Evolutionary conservation across 2,329 filamentous ascomycete species (phyloP).

Genomic region (Fusarium redolens): DNA sequence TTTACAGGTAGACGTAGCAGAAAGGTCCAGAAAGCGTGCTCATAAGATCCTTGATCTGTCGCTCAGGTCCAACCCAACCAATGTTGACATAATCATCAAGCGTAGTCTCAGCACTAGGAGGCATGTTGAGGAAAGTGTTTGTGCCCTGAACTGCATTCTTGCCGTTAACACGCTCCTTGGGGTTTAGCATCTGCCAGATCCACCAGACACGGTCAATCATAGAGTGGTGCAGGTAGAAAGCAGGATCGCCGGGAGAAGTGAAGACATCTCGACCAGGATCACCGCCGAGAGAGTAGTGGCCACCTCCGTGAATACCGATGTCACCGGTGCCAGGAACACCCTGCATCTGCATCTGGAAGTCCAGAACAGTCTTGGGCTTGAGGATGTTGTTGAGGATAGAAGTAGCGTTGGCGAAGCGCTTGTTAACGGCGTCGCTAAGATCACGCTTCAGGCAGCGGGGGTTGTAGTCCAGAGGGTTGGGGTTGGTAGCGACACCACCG

Average conservation of each 20-base stretch:
- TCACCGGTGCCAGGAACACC: constrained; percentile 44
- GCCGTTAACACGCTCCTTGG: constrained; percentile 37
- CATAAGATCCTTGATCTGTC: constrained; percentile 49
- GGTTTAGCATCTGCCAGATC: constrained; percentile 48
- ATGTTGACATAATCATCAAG: constrained; percentile 45
- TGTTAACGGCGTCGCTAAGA: constrained; percentile 44
- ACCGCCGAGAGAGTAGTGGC: constrained; percentile 55
- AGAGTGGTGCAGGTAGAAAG: constrained; percentile 50
- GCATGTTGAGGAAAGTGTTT: constrained; percentile 42
- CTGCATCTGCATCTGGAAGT: constrained; percentile 61
- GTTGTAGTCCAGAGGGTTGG: constrained; percentile 52
- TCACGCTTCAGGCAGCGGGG: constrained; percentile 57
- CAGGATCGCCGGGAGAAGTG: constrained; percentile 53
- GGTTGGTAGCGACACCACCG: constrained; percentile 30
- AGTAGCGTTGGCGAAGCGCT: constrained; percentile 40
- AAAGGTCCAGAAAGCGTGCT: constrained; percentile 50
- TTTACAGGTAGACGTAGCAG: constrained; percentile 50
- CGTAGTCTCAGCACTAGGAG: constrained; percentile 39
- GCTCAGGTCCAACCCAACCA: constrained; percentile 38
- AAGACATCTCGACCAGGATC: constrained; percentile 56
- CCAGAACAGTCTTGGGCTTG: constrained; percentile 49
- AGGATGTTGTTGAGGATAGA: constrained; percentile 54
- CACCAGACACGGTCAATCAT: constrained; percentile 47
- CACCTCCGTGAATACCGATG: constrained; percentile 52
- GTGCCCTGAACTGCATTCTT: constrained; percentile 38